phyloP scores from a whole-genome alignment of 495 filamentous ascomycete species.

The Annulohypoxylon maeteangense region DNA sequence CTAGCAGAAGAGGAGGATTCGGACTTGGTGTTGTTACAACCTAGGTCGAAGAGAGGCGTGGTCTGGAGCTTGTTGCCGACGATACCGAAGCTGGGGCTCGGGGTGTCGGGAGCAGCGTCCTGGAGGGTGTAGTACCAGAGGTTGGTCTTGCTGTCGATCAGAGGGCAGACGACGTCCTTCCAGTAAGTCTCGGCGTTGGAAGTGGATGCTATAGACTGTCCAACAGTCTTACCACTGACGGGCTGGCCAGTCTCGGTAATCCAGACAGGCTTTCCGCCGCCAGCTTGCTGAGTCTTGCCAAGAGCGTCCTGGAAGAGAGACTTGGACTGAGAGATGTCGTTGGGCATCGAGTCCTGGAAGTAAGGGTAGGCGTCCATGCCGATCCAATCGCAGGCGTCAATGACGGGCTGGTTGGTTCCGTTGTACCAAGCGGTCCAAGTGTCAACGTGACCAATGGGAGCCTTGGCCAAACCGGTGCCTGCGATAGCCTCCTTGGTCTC shows the following conservation, averaged over 20 bases:
- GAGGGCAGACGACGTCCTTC: constrained; percentile 77
- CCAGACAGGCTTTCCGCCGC: constrained; percentile 78
- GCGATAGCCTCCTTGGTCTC: constrained; percentile 68
- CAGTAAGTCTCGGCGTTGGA: constrained; percentile 84
- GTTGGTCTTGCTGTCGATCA: constrained; percentile 70
- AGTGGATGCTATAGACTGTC: constrained; percentile 68
- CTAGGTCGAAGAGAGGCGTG: constrained; percentile 71
- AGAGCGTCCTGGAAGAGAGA: constrained; percentile 72
- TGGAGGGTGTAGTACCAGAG: constrained; percentile 83
- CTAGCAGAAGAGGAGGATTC: constrained; percentile 34
- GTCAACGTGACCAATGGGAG: constrained; percentile 85
- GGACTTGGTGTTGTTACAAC: constrained; percentile 53
- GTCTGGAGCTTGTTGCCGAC: constrained; percentile 56
- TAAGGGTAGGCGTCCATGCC: constrained; percentile 81
- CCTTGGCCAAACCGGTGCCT: constrained; percentile 65
- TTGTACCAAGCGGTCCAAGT: constrained; percentile 92
- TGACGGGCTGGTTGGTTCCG: constrained; percentile 73
- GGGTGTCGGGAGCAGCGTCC: constrained; percentile 66
- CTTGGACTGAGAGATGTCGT: constrained; percentile 70
- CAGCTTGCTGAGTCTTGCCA: constrained; percentile 64
- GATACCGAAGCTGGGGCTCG: constrained; percentile 77
- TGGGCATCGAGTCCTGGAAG: constrained; percentile 76
- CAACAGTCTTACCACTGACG: constrained; percentile 69
- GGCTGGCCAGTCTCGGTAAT: constrained; percentile 94
- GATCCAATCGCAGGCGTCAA: constrained; percentile 76